Conservation (phyloP, 306 rosid species). For the Prunus mume region DNA sequence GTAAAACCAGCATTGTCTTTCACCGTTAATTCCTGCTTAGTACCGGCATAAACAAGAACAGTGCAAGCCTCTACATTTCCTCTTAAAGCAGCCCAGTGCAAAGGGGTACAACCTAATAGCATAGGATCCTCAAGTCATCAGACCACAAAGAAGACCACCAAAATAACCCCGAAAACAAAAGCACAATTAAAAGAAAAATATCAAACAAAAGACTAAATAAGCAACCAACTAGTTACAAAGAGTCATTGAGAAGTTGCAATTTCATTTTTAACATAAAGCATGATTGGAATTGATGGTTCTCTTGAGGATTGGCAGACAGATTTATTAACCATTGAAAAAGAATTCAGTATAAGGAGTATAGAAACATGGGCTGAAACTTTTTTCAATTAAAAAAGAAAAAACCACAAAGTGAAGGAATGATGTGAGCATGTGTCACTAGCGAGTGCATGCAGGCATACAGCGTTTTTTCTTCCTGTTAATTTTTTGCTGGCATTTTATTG, state of each 20-base stretch:
- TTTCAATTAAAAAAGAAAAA: too few relatives aligned
- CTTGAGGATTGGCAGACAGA: not conserved
- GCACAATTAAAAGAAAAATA: not conserved
- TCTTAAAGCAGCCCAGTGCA: constrained; percentile 91
- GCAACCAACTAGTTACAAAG: not conserved
- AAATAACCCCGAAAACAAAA: not conserved
- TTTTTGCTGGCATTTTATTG: not conserved
- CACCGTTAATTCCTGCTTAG: constrained; percentile 71
- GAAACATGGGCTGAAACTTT: not conserved
- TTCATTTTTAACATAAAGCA: not conserved
- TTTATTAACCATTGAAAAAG: not conserved
- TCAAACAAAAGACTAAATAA: not conserved
- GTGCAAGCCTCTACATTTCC: constrained; percentile 82
- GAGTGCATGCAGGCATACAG: not conserved
- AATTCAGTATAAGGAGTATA: not conserved
- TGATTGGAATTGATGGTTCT: not conserved
- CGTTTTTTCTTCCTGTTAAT: too few relatives aligned
- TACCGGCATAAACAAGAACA: constrained; percentile 88
- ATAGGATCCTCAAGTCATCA: constrained; percentile 25
- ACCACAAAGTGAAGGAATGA: too few relatives aligned
- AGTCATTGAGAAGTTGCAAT: not conserved
- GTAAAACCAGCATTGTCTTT: constrained; percentile 84
- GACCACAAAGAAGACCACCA: constrained; percentile 16
- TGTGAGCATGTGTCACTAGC: too few relatives aligned
- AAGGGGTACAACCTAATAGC: constrained; percentile 76